These are phyloP conservation scores for Schizonepeta tenuifolia DNA, from an alignment of 257 asterid species.

Conservation along the genomic window DNA sequence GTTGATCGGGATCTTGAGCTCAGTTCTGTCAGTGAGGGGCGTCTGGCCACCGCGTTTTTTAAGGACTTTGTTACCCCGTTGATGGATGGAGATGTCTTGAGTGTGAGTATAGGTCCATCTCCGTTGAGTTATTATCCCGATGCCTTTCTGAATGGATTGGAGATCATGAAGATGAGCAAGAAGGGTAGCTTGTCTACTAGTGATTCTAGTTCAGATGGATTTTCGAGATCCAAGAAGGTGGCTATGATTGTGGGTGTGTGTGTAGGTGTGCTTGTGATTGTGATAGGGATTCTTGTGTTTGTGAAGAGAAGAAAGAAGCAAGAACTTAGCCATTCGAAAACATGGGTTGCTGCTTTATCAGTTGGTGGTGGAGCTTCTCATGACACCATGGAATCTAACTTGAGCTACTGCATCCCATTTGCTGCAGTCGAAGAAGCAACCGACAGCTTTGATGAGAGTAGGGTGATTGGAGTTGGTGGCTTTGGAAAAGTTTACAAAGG, in stretches of 20 bases:
- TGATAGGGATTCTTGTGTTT: slow-evolving; percentile 44
- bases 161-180: slow-evolving; percentile 71
- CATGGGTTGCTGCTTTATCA: slow-evolving; percentile 79
- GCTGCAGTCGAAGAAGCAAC: slow-evolving; percentile 75
- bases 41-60: slow-evolving; percentile 58
- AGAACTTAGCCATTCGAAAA: slow-evolving; percentile 56
- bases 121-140: slow-evolving; percentile 44
- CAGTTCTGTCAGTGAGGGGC: slow-evolving; percentile 30
- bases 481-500: slow-evolving; percentile 91
- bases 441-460: slow-evolving; percentile 66
- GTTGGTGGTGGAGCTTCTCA: slow-evolving; percentile 63
- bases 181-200: slow-evolving; percentile 47
- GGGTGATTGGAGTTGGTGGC: slow-evolving; percentile 83
- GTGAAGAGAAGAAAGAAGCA: slow-evolving; percentile 48
- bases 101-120: slow-evolving; percentile 76
- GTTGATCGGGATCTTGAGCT: slow-evolving; percentile 61
- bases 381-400: slow-evolving; percentile 61
- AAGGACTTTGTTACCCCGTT: slow-evolving; percentile 61
- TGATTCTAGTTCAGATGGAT: slow-evolving; percentile 30
- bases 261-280: slow-evolving; percentile 37
- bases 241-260: slow-evolving; percentile 54
- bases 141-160: slow-evolving; percentile 76
- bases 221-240: slow-evolving; percentile 46
- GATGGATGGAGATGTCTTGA: slow-evolving; percentile 38
- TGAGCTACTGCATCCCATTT: slow-evolving; percentile 82